These are phyloP conservation scores for Orobanche coerulescens DNA, from an alignment of 257 asterid species.

Conservation along the genomic window DNA sequence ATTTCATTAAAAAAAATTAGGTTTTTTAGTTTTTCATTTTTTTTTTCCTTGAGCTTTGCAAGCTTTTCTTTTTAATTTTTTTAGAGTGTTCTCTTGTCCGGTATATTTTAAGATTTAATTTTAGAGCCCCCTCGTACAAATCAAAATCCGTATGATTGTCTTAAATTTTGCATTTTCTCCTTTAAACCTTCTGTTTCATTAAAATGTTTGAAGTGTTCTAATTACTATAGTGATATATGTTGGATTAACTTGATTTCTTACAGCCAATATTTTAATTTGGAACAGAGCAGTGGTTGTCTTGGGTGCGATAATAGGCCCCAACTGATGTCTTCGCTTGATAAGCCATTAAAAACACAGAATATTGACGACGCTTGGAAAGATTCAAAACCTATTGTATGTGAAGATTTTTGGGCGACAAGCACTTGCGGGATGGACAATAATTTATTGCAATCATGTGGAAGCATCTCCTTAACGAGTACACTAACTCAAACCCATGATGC, in stretches of 20 bases:
- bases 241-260: constrained; percentile 30
- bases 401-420: constrained; percentile 61
- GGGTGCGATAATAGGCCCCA: constrained; percentile 50
- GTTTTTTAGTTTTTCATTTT: too few species aligned
- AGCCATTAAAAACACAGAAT: constrained; percentile 33
- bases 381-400: constrained; percentile 35
- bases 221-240: not conserved
- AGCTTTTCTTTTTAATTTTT: too few species aligned
- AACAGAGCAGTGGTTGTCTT: constrained; percentile 93
- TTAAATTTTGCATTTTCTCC: not conserved
- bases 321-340: constrained; percentile 36
- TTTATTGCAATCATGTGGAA: constrained; percentile 47
- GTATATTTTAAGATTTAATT: not conserved
- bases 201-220: not conserved
- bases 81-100: too few species aligned
- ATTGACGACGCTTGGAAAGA: constrained; percentile 17
- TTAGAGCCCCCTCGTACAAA: not conserved
- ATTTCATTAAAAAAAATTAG: too few species aligned
- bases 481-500: constrained; percentile 43
- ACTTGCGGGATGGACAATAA: constrained; percentile 47
- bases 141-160: not conserved
- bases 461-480: constrained; percentile 52
- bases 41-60: too few species aligned
- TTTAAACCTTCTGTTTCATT: not conserved
- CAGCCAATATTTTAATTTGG: constrained; percentile 33